A percentile compares a stretch with the other conserved stretches of the same genome.
phyloP scores from a whole-genome alignment of 1,284 basidiomycete genomes.

The Fistulinella staudtii region DNA sequence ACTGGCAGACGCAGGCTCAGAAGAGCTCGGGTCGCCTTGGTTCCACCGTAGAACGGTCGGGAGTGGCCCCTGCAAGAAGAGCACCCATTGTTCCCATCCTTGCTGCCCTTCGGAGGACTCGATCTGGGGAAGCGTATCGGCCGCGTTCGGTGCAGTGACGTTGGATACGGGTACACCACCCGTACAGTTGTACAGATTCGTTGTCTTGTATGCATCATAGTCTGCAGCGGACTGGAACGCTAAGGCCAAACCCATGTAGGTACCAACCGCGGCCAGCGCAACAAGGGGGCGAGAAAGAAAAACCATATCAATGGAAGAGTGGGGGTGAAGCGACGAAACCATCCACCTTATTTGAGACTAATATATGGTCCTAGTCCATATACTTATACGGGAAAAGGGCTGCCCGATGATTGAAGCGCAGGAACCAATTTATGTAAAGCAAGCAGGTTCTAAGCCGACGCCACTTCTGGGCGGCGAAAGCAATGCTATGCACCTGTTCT shows the following conservation, averaged over 20 bases:
- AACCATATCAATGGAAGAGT: neutral
- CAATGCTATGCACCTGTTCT: neutral
- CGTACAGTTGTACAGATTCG: conserved; percentile 13
- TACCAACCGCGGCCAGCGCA: neutral
- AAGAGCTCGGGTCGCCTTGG: conserved; percentile 4
- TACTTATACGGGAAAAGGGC: neutral
- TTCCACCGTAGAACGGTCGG: conserved; percentile 9
- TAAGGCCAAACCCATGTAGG: neutral
- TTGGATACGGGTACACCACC: conserved; percentile 5
- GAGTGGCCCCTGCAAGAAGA: conserved; percentile 7
- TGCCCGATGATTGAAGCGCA: neutral
- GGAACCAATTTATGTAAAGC: neutral
- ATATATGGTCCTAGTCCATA: neutral
- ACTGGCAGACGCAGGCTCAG: neutral
- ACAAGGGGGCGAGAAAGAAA: neutral
- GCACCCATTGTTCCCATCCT: conserved; percentile 10
- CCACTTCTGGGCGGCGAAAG: neutral
- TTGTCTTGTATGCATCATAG: conserved; percentile 8
- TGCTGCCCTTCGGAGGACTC: neutral
- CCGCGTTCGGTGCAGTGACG: conserved; percentile 7
- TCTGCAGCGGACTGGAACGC: conserved; percentile 11
- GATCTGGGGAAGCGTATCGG: conserved; percentile 14
- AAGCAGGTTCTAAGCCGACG: neutral
- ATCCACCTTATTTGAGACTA: too few species aligned
- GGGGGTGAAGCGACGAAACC: neutral